phyloP scores from a whole-genome alignment of 352 stramenopile genomes.

The Blastocystis sp. region DNA sequence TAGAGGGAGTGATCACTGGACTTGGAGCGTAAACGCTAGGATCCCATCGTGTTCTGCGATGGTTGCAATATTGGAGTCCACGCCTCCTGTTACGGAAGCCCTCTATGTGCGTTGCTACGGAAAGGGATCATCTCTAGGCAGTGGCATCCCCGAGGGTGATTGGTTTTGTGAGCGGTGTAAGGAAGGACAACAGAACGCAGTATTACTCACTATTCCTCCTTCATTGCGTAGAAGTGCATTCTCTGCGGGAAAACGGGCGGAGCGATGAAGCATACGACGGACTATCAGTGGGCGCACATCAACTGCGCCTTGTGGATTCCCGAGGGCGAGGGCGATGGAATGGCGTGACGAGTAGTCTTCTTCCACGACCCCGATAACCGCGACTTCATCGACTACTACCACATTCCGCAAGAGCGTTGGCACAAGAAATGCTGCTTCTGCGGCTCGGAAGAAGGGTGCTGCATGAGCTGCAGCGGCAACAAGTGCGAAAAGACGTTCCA shows the following conservation, averaged over 20 bases:
- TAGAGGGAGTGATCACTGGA: slow-evolving; percentile 27
- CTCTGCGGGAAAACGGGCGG: slow-evolving; percentile 57
- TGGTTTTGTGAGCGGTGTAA: slow-evolving; percentile 66
- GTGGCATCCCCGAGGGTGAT: slow-evolving; percentile 61
- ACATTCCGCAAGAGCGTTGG: slow-evolving; percentile 62
- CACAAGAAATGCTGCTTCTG: slow-evolving; percentile 62
- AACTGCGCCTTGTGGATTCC: slow-evolving; percentile 68
- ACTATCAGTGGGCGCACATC: slow-evolving; percentile 67
- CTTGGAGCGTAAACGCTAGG: not conserved
- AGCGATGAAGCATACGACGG: slow-evolving; percentile 66
- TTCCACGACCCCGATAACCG: slow-evolving; percentile 60
- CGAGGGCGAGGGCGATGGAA: not conserved
- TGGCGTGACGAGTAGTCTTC: slow-evolving; percentile 38
- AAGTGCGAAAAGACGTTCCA: slow-evolving; percentile 65
- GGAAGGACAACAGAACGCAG: slow-evolving; percentile 6
- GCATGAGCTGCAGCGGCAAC: slow-evolving; percentile 60
- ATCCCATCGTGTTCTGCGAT: slow-evolving; percentile 70
- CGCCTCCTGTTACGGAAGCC: slow-evolving; percentile 58
- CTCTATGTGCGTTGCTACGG: slow-evolving; percentile 16
- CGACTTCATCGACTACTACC: slow-evolving; percentile 67
- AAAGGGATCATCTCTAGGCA: not conserved
- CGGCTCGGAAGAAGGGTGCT: slow-evolving; percentile 51
- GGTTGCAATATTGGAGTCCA: slow-evolving; percentile 69
- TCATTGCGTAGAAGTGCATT: slow-evolving; percentile 42
- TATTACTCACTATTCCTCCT: slow-evolving; percentile 31